Evolutionary conservation across 306 rosid species (phyloP).

Genomic region (Quercus variabilis): DNA sequence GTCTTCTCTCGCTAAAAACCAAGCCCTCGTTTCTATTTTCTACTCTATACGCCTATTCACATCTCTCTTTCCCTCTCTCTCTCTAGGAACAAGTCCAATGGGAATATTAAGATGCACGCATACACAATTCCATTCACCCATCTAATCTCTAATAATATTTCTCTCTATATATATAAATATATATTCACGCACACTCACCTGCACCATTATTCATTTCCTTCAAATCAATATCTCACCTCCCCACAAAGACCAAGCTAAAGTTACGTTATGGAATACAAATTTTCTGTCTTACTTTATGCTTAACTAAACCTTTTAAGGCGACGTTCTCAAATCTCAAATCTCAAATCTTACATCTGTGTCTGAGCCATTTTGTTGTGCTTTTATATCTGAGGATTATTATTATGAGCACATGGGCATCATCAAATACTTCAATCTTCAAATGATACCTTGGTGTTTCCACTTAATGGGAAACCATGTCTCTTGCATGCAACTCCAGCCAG

Average conservation of each 20-base stretch:
- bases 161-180: neutral
- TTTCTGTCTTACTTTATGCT: neutral
- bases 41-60: neutral
- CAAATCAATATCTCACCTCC: neutral
- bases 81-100: neutral
- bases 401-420: neutral
- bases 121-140: neutral
- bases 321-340: too few relatives aligned
- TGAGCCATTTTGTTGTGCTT: conserved; percentile 10
- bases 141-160: too few relatives aligned
- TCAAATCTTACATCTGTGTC: neutral
- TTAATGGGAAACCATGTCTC: neutral
- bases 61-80: neutral
- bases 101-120: neutral
- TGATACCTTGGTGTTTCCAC: conserved; percentile 24
- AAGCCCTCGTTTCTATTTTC: neutral
- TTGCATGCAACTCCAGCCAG: neutral
- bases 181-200: neutral
- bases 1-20: conserved; percentile 9
- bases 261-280: too few relatives aligned
- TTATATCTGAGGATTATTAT: neutral
- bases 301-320: neutral
- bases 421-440: conserved; percentile 2
- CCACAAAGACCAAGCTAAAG: neutral
- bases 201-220: neutral